These are phyloP conservation scores for Triangularia setosa DNA, from an alignment of 2,329 filamentous ascomycete species.

Conservation along the genomic window DNA sequence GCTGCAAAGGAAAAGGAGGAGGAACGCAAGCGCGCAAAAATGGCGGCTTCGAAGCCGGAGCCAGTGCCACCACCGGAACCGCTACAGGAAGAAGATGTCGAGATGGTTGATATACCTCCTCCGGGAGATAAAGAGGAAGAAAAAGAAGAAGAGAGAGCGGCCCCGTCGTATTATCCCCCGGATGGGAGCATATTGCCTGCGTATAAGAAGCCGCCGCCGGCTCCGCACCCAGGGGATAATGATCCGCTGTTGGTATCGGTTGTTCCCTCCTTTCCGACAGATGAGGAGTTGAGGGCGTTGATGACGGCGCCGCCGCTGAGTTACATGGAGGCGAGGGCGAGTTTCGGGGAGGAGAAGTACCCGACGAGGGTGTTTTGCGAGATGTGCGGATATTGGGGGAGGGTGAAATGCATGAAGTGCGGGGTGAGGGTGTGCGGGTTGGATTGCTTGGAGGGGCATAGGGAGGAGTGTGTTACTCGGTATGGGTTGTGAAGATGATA, in stretches of 20 bases:
- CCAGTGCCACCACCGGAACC: slow-evolving; percentile 17
- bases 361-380: slow-evolving; percentile 68
- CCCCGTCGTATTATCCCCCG: slow-evolving; percentile 23
- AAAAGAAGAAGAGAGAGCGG: background rate
- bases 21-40: slow-evolving; percentile 7
- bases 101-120: slow-evolving; percentile 39
- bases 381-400: slow-evolving; percentile 78
- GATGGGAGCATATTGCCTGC: slow-evolving; percentile 35
- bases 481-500: slow-evolving; percentile 45
- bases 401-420: slow-evolving; percentile 72
- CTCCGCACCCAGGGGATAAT: slow-evolving; percentile 45
- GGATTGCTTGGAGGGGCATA: slow-evolving; percentile 68
- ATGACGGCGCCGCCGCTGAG: slow-evolving; percentile 61
- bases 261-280: slow-evolving; percentile 55
- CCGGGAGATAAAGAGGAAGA: background rate
- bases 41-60: slow-evolving; percentile 16
- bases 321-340: slow-evolving; percentile 60
- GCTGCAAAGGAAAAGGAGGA: slow-evolving; percentile 18
- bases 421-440: slow-evolving; percentile 74
- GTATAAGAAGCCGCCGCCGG: slow-evolving; percentile 32
- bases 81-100: slow-evolving; percentile 21
- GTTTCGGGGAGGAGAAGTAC: slow-evolving; percentile 43
- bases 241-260: slow-evolving; percentile 57
- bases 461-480: slow-evolving; percentile 66
- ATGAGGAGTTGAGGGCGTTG: slow-evolving; percentile 60